Evolutionary conservation across 805 yeast species (phyloP).

Genomic region (Metschnikowia koreensis): DNA sequence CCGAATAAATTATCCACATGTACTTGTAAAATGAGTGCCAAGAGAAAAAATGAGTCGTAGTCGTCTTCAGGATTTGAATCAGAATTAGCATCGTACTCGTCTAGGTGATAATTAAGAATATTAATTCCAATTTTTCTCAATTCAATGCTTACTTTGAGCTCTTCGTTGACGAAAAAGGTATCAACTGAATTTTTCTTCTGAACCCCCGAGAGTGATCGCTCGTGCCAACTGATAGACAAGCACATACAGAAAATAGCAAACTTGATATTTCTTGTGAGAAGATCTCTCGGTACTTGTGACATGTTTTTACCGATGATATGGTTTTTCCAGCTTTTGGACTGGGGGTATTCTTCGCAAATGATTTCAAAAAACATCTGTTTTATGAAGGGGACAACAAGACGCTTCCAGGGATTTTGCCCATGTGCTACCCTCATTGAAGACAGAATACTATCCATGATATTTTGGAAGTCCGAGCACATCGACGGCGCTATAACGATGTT

Average conservation of each 20-base stretch:
- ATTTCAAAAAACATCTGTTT: conserved; percentile 31
- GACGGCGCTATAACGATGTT: conserved; percentile 20
- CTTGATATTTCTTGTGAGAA: conserved; percentile 13
- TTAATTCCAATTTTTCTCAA: conserved; percentile 36
- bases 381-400: conserved; percentile 29
- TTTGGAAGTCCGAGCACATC: conserved; percentile 19
- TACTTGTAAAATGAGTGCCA: conserved; percentile 37
- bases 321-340: conserved; percentile 12
- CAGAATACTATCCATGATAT: conserved; percentile 22
- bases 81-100: conserved; percentile 35
- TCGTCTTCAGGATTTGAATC: conserved; percentile 19
- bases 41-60: conserved; percentile 33
- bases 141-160: conserved; percentile 30
- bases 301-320: conserved; percentile 10
- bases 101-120: conserved; percentile 39
- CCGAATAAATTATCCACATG: conserved; percentile 38
- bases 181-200: conserved; percentile 17
- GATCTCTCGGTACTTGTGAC: conserved; percentile 8
- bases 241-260: conserved; percentile 18
- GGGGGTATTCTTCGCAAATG: conserved; percentile 24
- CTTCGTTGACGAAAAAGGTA: conserved; percentile 21
- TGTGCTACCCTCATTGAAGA: conserved; percentile 28
- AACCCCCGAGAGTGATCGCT: conserved; percentile 7
- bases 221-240: conserved; percentile 14
- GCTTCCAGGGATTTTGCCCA: conserved; percentile 27